A percentile compares a stretch with the other conserved stretches of the same genome.
phyloP scores from a whole-genome alignment of 2,329 filamentous ascomycete species.

The Phialophora chinensis region DNA sequence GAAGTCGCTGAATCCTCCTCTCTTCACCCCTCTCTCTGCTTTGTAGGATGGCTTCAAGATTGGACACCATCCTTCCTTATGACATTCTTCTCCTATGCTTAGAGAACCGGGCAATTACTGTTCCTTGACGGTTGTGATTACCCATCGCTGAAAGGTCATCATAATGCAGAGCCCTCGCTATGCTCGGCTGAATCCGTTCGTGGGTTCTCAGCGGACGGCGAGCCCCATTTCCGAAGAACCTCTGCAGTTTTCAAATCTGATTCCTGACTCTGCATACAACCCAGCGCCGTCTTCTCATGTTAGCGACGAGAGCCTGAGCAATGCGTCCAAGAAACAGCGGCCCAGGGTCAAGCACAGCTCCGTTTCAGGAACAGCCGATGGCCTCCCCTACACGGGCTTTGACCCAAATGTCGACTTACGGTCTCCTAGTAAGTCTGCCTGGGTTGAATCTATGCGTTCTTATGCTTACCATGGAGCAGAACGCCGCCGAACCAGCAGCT shows the following conservation, averaged over 20 bases:
- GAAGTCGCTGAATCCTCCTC: not conserved
- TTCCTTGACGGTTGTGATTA: not conserved
- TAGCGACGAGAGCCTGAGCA: slow-evolving; percentile 11
- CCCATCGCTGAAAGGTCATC: not conserved
- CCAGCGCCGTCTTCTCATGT: not conserved
- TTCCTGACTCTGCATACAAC: slow-evolving; percentile 9
- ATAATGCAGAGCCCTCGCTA: slow-evolving; percentile 23
- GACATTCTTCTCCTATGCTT: not conserved
- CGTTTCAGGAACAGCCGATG: not conserved
- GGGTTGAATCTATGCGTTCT: no score
- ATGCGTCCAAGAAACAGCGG: slow-evolving; percentile 2
- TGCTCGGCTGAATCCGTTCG: slow-evolving; percentile 24
- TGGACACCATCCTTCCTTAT: not conserved
- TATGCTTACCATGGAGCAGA: slow-evolving; percentile 9
- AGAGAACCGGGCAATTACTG: not conserved
- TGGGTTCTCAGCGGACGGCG: not conserved
- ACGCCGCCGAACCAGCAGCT: slow-evolving; percentile 25
- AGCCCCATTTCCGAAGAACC: slow-evolving; percentile 17
- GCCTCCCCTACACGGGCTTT: slow-evolving; percentile 13
- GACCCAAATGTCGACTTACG: slow-evolving; percentile 8
- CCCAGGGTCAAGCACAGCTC: not conserved
- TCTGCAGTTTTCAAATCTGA: slow-evolving; percentile 23
- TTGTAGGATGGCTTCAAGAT: not conserved
- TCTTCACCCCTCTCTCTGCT: not conserved
- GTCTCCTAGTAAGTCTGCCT: slow-evolving; percentile 17